Base-by-base conservation (phyloP, 345 rosid genomes). In the Euphorbia peplus region DNA sequence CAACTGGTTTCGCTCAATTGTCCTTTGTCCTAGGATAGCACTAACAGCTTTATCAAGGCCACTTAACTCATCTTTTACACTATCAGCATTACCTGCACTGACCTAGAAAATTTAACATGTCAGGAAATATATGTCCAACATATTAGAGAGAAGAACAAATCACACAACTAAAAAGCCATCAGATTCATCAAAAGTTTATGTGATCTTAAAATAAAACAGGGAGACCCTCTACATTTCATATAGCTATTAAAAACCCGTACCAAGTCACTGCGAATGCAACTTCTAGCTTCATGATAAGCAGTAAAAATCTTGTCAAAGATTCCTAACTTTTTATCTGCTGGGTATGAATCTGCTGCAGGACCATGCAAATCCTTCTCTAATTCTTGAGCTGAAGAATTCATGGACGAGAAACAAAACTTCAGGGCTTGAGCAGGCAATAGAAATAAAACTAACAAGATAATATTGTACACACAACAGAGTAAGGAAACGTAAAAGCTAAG, bases 11-110 rank as follows among this genome's bases (percentile, higher is more conserved):
- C 98, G 88, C 75, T 88, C 98, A 74, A 92, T 92, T 76, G 99
- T 95, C 32, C 88, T 83, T 76, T 92, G 92, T 71, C 97, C 97
- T 73, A 95, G 79, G 66, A 88, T 83, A 72, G 97, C 96, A 75
- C 89, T 82, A 66, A 92, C 96, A 83, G 99, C 98, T 85, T 95
- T 92, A 79, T 95, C 97, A 76, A 95, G 93, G 67, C 98, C 99
- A 78, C 85, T 84, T 70, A 95, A 81, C 64, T 95, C 95, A 73
- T 95, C 99, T 80, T 91, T 95, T 66, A 90, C 91, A 63, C 82
- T 82, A 71, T 90, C 99, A 69, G 96, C 87, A 87, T 83, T 89
- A 56, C 99, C 99, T 46, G 98, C 97, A 87, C 83, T 86, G 73
- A 64, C 91, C 99, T 95, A 83, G 51, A 82, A 71, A 57, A 52